Conservation (phyloP, 116 monocot genomes). For the Phalaenopsis hybrid region DNA sequence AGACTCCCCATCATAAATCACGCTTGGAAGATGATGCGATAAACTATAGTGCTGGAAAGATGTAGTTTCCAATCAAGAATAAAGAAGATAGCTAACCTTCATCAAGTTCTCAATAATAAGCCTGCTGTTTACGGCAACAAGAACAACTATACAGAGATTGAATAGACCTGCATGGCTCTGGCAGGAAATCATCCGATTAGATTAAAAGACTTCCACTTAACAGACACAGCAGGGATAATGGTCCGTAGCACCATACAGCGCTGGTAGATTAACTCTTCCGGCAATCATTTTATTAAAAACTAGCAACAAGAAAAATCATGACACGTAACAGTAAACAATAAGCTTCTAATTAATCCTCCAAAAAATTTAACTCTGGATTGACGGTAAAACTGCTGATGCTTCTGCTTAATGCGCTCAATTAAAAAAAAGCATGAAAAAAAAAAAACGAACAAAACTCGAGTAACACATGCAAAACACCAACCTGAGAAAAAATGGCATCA, state of each 20-base stretch:
- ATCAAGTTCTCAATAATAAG: constrained; percentile 98
- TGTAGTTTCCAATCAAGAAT: neutral
- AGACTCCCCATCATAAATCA: neutral
- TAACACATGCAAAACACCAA: constrained; percentile 3
- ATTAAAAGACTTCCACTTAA: neutral
- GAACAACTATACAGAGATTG: constrained; percentile 97
- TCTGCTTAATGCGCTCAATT: neutral
- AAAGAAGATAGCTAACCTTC: constrained; percentile 55
- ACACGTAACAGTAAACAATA: neutral
- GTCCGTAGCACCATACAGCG: neutral
- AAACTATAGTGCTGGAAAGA: too few species aligned
- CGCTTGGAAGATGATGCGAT: neutral
- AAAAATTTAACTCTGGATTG: too few species aligned
- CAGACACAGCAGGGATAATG: neutral
- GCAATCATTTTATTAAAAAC: neutral
- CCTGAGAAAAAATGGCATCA: constrained; percentile 88
- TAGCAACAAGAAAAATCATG: neutral
- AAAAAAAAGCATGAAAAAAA: neutral
- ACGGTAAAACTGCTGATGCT: too few species aligned
- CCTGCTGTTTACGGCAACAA: constrained; percentile 93
- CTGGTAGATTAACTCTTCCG: neutral
- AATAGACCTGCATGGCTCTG: constrained; percentile 99
- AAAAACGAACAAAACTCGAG: neutral
- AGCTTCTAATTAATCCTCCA: too few species aligned
- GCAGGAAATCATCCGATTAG: constrained; percentile 5